Base-by-base conservation (phyloP, 768 basidiomycete species). In the Fistulinella prunicolor region DNA sequence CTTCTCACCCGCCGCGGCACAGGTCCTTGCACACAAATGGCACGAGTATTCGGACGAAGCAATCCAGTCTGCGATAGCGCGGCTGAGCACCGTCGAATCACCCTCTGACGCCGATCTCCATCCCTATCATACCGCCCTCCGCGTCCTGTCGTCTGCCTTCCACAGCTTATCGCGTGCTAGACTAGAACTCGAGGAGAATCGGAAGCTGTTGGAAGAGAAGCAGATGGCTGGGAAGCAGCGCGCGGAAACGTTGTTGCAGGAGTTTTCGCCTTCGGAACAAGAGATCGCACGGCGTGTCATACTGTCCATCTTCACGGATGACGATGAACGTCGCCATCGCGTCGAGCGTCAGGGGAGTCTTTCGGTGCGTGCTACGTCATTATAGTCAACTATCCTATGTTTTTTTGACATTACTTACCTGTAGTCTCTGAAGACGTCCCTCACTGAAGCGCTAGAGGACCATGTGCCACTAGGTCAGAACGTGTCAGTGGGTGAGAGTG, bases 11-110 rank as follows among this genome's bases (percentile, higher is more conserved):
- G 52, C 73, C 12, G 67, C 72, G 1, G 62, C 73, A 2, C 75
- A 80, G 49, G 74, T 90, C 10, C 73, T 91, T 16, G 70, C 75
- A 2, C 85, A 81, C 9, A 78, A 73, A 60, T 93, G 89, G 88
- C 89, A 92, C 59, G 78, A 81, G 20, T 83, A 81, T 56, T 82
- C 86, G 3, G 87, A 92, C 63, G 80, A 86, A 41, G 83, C 77
- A 2, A 85, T 92, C 36, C 81, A 85, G 50, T 69, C 74, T 14
- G 75, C 80, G 4, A 78, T 90, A 20, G 76, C 85, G 0, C 68
- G 67, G 17, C 64, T 86, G 13, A 60, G 70, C 45, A 50, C 57
- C 12, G 63, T 73, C 4, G 75, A 79, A 29, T 74, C 79, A 0
- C 76, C 77, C 1, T 73, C 76, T 6, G 73, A 79, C 38, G 56